These are phyloP conservation scores for Pseudotsuga menziesii DNA, from an alignment of 75 land plant genomes.

Conservation along the genomic window DNA sequence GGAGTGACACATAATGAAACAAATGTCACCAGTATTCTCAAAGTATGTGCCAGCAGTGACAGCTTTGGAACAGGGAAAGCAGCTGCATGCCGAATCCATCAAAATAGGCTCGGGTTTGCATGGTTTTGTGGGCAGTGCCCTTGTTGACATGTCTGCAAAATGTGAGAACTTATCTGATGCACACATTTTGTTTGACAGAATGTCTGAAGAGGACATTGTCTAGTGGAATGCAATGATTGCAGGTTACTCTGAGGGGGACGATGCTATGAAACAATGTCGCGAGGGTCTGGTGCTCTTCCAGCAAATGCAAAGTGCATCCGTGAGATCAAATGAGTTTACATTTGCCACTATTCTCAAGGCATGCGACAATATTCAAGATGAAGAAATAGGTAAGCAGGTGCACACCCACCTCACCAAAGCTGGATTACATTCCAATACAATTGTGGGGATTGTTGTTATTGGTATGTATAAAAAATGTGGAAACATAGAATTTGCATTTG, in stretches of 20 bases:
- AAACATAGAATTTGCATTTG: constrained; percentile 16
- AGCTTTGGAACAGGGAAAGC: constrained; percentile 31
- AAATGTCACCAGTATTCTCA: constrained; percentile 28
- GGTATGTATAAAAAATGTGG: constrained; percentile 23
- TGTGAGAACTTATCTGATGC: constrained; percentile 12
- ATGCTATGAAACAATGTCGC: neutral
- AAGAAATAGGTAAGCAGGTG: constrained; percentile 20
- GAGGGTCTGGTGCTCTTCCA: constrained; percentile 15
- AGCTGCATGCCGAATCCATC: constrained; percentile 5
- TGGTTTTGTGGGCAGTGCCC: constrained; percentile 9
- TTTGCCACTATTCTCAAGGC: constrained; percentile 40
- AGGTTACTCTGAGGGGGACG: constrained; percentile 12
- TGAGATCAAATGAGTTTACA: constrained; percentile 19
- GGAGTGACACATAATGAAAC: constrained; percentile 13
- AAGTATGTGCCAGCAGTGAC: constrained; percentile 42
- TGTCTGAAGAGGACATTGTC: constrained; percentile 4
- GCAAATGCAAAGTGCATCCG: constrained; percentile 7
- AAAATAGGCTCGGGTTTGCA: constrained; percentile 13
- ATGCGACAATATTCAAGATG: constrained; percentile 17
- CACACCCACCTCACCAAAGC: constrained; percentile 28
- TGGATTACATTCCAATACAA: constrained; percentile 39
- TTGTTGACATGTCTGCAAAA: constrained; percentile 12
- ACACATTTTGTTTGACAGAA: constrained; percentile 3
- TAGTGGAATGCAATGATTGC: constrained; percentile 18
- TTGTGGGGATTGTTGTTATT: constrained; percentile 46